Evolutionary conservation across 73 alveolate genomes (phyloP).

Genomic region (Paramecium tetraurelia): DNA sequence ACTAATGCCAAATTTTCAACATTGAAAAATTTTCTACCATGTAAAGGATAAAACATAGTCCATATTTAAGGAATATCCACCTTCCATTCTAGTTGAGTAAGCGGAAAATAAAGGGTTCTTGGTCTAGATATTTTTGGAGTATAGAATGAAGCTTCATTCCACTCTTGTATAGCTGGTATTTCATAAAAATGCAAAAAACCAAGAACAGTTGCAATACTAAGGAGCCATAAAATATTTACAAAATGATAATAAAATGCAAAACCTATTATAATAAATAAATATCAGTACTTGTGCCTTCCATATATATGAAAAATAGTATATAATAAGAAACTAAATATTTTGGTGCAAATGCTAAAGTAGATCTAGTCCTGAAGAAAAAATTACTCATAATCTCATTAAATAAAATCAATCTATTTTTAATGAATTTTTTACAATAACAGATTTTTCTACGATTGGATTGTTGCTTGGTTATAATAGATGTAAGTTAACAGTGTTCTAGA

Average conservation of each 20-base stretch:
- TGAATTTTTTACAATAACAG: not conserved
- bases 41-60: slow-evolving; percentile 64
- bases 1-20: slow-evolving; percentile 33
- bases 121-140: slow-evolving; percentile 60
- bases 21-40: slow-evolving; percentile 43
- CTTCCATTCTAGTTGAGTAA: slow-evolving; percentile 43
- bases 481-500: not conserved
- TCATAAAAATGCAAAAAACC: slow-evolving; percentile 36
- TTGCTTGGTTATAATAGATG: not conserved
- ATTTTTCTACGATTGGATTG: not conserved
- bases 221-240: not conserved
- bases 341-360: slow-evolving; percentile 23
- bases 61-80: slow-evolving; percentile 56
- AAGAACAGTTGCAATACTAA: not conserved
- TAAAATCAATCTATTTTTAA: not conserved
- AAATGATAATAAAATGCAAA: not conserved
- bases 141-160: slow-evolving; percentile 46
- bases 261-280: not conserved
- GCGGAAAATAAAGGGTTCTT: slow-evolving; percentile 28
- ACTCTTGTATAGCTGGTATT: slow-evolving; percentile 51
- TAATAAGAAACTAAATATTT: not conserved
- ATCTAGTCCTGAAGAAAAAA: slow-evolving; percentile 58
- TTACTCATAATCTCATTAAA: slow-evolving; percentile 32
- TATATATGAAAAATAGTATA: slow-evolving; percentile 6
- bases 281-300: slow-evolving; percentile 1